These are phyloP conservation scores for Sporormia fimetaria DNA, from an alignment of 495 filamentous ascomycete species.

Conservation along the genomic window DNA sequence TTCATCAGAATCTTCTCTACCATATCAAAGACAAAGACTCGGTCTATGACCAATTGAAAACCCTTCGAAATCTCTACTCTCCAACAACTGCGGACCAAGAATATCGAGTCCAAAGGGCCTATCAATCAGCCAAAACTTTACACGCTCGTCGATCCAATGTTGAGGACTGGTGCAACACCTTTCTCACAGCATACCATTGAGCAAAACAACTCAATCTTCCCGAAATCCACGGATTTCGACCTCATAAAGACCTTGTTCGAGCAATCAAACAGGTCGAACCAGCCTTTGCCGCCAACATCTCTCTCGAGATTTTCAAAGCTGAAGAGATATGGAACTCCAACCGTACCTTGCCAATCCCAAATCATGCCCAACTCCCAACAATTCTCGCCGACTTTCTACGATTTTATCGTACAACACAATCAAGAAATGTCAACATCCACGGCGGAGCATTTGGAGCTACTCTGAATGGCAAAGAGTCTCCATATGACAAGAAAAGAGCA, in stretches of 20 bases:
- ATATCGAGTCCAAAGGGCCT: background rate
- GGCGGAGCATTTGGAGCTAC: slow-evolving; percentile 1
- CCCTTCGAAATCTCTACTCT: background rate
- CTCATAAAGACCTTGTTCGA: slow-evolving; percentile 2
- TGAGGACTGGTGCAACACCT: slow-evolving; percentile 1
- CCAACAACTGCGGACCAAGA: background rate
- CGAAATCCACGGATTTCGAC: background rate
- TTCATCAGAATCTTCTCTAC: background rate
- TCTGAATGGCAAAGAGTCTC: background rate
- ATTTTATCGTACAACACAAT: slow-evolving; percentile 1
- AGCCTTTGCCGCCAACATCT: background rate
- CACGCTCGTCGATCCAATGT: background rate
- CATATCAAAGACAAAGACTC: background rate
- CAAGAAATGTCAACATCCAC: slow-evolving; percentile 1
- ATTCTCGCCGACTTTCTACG: background rate
- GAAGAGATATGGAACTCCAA: background rate
- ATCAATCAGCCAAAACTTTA: background rate
- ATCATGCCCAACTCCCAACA: background rate
- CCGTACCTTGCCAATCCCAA: background rate
- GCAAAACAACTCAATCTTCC: background rate
- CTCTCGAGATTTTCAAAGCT: background rate
- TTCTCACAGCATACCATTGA: background rate
- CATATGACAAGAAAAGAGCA: background rate
- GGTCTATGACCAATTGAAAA: background rate
- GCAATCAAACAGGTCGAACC: slow-evolving; percentile 1